Evolutionary conservation across 805 yeast species (phyloP).

Genomic region (Metschnikowia gruessii): DNA sequence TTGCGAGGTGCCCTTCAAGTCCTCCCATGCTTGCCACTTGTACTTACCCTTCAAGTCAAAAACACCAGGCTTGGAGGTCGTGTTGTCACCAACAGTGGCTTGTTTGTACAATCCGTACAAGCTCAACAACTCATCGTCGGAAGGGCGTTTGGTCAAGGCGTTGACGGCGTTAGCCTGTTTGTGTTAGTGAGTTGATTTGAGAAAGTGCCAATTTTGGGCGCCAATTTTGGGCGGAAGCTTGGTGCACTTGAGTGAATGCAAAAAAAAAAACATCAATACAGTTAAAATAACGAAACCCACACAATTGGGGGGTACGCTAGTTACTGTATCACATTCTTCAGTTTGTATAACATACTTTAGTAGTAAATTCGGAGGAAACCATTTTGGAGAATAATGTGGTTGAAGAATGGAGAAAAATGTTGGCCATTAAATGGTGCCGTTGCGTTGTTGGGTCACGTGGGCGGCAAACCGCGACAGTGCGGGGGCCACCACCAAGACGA

Average conservation of each 20-base stretch:
- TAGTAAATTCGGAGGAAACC: constrained; percentile 31
- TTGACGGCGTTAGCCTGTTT: constrained; percentile 78
- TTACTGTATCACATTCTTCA: background rate
- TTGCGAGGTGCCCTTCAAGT: constrained; percentile 77
- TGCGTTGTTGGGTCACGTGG: constrained; percentile 5
- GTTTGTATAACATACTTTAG: constrained; percentile 23
- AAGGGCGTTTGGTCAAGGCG: constrained; percentile 70
- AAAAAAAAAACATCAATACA: background rate
- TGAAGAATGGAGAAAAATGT: constrained; percentile 7
- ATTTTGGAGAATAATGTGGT: constrained; percentile 2
- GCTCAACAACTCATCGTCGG: constrained; percentile 80
- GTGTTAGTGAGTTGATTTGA: constrained; percentile 7
- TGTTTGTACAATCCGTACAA: constrained; percentile 94
- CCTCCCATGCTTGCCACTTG: constrained; percentile 98
- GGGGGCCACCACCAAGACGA: no score
- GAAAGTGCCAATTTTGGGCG: no score
- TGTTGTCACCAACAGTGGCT: constrained; percentile 95
- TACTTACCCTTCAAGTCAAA: constrained; percentile 93
- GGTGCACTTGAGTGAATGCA: no score
- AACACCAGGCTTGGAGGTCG: constrained; percentile 81
- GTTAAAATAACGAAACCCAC: background rate
- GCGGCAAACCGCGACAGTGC: background rate
- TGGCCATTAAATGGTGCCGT: background rate
- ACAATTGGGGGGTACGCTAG: background rate
- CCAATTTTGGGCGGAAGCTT: no score